Base-by-base conservation (phyloP, 2,329 filamentous ascomycete genomes). In the Clonostachys chloroleuca region DNA sequence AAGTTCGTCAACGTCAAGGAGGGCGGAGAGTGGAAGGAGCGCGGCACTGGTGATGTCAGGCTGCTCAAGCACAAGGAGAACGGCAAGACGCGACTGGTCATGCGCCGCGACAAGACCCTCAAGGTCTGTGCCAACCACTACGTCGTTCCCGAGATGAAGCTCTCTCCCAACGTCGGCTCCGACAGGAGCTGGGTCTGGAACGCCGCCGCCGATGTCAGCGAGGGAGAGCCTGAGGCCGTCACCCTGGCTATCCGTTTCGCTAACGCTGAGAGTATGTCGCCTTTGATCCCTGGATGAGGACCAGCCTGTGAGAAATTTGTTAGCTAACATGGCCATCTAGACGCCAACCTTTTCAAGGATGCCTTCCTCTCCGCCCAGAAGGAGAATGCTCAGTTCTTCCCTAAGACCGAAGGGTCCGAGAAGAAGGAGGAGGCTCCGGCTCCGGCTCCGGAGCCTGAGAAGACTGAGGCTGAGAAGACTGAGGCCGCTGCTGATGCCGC, bases 61-160 rank as follows among this genome's bases (percentile, higher is more conserved):
- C 81, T 99, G 70, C 80, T 99, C 66, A 97, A 96, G 85, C 94
- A 99, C 81, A 94, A 91, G 82, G 92, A 96, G 78, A 96, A 96
- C 70, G 84, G 87, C 73, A 97, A 97, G 86, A 96, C 92, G 50
- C 85, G 94, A 60, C 78, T 99, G 61, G 94, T 99, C 59, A 99
- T 99, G 94, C 88, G 94, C 70, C 84, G 94, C 68, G 94, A 99
- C 80, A 97, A 97, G 89, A 99, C 94, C 52, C 84, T 97, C 76
- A 99, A 99, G 83, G 94, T 99, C 73, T 99, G 94, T 86, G 94
- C 94, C 67, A 99, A 99, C 80, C 94, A 99, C 81, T 99, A 99
- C 75, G 86, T 99, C 64, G 90, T 95, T 52, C 92, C 92, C 53
- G 92, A 96, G 73, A 97, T 99, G 92, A 96, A 96, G 79, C 86